Evolutionary conservation across 495 filamentous ascomycete genomes (phyloP).

Genomic region (Parathielavia hyrcaniae): DNA sequence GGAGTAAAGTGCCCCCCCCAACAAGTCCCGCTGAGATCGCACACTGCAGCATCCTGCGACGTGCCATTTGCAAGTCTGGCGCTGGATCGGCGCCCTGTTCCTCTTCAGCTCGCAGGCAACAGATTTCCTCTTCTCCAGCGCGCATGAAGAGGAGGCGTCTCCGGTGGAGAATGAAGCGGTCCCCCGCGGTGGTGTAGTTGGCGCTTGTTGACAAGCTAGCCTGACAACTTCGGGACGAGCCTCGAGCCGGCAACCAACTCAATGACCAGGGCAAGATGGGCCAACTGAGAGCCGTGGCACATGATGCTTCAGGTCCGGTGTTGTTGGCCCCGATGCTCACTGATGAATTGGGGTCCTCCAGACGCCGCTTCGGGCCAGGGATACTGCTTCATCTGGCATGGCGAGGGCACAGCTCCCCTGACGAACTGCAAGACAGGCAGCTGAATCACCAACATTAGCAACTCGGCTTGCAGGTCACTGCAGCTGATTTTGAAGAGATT

Average conservation of each 20-base stretch:
- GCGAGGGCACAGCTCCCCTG: conserved; percentile 1
- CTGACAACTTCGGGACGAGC: too few species aligned
- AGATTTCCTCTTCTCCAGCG: not conserved
- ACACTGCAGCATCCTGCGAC: conserved; percentile 5
- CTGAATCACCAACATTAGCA: conserved; percentile 3
- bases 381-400: not conserved
- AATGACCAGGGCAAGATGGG: too few species aligned
- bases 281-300: not conserved
- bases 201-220: too few species aligned
- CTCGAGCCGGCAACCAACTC: too few species aligned
- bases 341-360: not conserved
- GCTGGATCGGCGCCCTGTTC: not conserved
- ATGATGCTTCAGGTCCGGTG: not conserved
- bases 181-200: too few species aligned
- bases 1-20: too few species aligned
- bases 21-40: conserved; percentile 5
- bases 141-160: too few species aligned
- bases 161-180: too few species aligned
- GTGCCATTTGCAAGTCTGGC: not conserved
- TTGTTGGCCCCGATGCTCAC: conserved; percentile 3
- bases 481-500: too few species aligned
- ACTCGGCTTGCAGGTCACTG: too few species aligned
- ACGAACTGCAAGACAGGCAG: not conserved
- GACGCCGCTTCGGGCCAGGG: not conserved
- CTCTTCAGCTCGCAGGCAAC: not conserved